Conservation (phyloP, 2,329 filamentous ascomycete genomes). For the Aureobasidium sp. region DNA sequence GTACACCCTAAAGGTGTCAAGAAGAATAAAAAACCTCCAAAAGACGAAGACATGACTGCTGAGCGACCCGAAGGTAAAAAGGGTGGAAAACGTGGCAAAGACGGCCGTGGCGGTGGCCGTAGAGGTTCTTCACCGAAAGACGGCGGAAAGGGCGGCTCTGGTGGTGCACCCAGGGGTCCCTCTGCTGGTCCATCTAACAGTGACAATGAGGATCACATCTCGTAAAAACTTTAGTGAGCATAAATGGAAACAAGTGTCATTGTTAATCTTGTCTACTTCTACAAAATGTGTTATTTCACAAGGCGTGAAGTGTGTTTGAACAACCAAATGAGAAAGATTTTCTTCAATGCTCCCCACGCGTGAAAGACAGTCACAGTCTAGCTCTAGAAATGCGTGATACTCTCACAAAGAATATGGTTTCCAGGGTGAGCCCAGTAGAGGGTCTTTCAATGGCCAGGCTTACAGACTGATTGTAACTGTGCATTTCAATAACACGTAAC, state of each 20-base stretch:
- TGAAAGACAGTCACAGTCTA: no score
- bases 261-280: not conserved
- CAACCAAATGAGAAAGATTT: not conserved
- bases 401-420: no score
- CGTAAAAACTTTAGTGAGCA: not conserved
- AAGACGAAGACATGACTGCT: no score
- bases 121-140: not conserved
- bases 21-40: no score
- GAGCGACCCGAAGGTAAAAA: no score
- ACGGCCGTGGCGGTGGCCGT: not conserved
- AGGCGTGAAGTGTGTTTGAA: not conserved
- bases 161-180: not conserved
- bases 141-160: not conserved
- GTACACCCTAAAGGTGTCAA: no score
- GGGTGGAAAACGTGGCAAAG: not conserved
- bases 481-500: no score
- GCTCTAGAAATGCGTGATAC: no score
- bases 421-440: no score
- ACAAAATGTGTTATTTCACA: not conserved
- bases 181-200: not conserved
- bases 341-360: no score
- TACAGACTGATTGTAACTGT: no score
- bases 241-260: not conserved
- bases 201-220: not conserved
- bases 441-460: no score